These are phyloP conservation scores for Podila minutissima DNA, from an alignment of 192 early-diverging fungal genomes.

Conservation along the genomic window DNA sequence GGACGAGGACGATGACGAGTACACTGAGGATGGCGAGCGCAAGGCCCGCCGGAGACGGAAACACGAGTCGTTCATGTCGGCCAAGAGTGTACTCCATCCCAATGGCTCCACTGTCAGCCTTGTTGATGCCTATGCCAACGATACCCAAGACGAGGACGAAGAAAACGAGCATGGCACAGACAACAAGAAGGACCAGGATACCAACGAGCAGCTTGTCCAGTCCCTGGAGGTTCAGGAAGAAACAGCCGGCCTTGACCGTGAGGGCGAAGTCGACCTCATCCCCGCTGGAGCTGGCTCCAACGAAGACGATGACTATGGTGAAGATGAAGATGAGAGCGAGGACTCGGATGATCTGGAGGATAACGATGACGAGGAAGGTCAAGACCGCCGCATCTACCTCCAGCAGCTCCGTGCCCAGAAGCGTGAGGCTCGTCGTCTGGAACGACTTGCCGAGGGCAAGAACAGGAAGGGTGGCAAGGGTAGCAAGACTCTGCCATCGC, in stretches of 20 bases:
- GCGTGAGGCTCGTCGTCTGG: constrained; percentile 46
- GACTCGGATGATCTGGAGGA: constrained; percentile 45
- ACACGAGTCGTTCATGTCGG: constrained; percentile 50
- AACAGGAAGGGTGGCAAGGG: constrained; percentile 1
- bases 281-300: constrained; percentile 10
- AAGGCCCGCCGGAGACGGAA: constrained; percentile 14
- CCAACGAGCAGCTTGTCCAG: constrained; percentile 5
- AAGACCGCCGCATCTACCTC: constrained; percentile 48
- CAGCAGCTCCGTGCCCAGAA: constrained; percentile 34
- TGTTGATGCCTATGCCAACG: constrained; percentile 10
- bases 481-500: background rate
- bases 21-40: constrained; percentile 3
- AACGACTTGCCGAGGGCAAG: constrained; percentile 25
- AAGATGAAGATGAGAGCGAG: constrained; percentile 43
- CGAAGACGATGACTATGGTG: constrained; percentile 19
- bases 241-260: background rate
- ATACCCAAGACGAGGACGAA: constrained; percentile 23
- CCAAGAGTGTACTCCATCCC: constrained; percentile 31
- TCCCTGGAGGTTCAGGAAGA: constrained; percentile 11
- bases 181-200: background rate
- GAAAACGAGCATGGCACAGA: background rate
- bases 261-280: constrained; percentile 1
- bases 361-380: constrained; percentile 47
- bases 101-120: constrained; percentile 41
- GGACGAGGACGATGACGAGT: constrained; percentile 21